Evolutionary conservation across 148 eudicot genomes (phyloP), one percentile per base, ranked within the genome.

Genomic region (Dysphania ambrosioides): DNA sequence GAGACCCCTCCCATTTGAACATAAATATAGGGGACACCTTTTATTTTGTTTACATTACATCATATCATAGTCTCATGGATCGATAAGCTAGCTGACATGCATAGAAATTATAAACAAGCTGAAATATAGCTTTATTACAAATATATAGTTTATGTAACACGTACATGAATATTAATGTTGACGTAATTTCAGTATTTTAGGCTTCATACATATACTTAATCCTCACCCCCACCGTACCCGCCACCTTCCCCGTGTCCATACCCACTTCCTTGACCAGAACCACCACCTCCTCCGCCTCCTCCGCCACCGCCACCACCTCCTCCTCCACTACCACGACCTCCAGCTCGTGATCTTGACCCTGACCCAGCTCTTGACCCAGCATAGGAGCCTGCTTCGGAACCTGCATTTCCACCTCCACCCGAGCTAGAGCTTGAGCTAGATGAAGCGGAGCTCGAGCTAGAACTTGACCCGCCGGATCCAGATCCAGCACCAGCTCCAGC

Each of bases 301-400:
- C 80, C 77, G 0, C 81, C 82, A 0, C 82, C 82, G 0, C 76
- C 79, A 2, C 77, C 72, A 18, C 80, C 75, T 12, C 53, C 53
- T 12, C 53, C 53, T 2, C 80, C 76, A 7, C 80, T 36, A 1
- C 82, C 70, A 2, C 57, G 26, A 0, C 78, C 67, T 0, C 69
- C 19, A 2, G 78, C 78, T 2, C 74, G 60, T n/a, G 53, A 47
- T 27, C 47, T 1, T 85, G 41, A 23, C 61, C 67, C 83, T 5
- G 83, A 81, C 27, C 84, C 83, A 2, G 87, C 85, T 23, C 85
- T 71, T 61, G 93, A 87, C 19, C 94, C 91, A 0, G 95, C 95
- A 72, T 70, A 77, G 0, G 94, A 88, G 0, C 91, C 94, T 0
- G 92, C 93, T 21, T 80, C 82, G 0, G 93, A 89, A 3, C 90